Percentiles rank a stretch among this genome's conserved stretches.
Conservation (phyloP, 2,329 filamentous ascomycete genomes). For the Arthrocladium fulminans region DNA sequence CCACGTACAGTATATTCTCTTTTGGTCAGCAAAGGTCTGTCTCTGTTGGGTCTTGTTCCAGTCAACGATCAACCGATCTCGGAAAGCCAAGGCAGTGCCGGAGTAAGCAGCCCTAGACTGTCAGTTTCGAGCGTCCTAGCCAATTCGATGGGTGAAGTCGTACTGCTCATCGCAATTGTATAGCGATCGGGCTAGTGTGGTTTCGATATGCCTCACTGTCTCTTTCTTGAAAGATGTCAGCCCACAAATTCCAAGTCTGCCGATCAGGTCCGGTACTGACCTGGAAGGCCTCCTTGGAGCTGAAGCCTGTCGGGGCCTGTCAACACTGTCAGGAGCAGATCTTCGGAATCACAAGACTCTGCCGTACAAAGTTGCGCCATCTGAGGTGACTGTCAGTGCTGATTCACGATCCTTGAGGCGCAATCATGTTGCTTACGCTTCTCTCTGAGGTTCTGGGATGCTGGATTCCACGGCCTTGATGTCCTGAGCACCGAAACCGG, state of each 20-base stretch:
- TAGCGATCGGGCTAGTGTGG: slow-evolving; percentile 85
- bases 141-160: slow-evolving; percentile 15
- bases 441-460: slow-evolving; percentile 81
- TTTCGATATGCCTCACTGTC: slow-evolving; percentile 89
- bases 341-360: background rate
- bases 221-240: slow-evolving; percentile 52
- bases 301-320: slow-evolving; percentile 60
- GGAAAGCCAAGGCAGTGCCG: slow-evolving; percentile 82
- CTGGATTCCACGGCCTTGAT: slow-evolving; percentile 89
- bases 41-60: slow-evolving; percentile 98
- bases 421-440: slow-evolving; percentile 62
- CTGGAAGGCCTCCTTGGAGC: slow-evolving; percentile 69
- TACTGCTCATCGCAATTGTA: slow-evolving; percentile 92
- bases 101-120: slow-evolving; percentile 66
- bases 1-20: slow-evolving; percentile 75
- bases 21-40: slow-evolving; percentile 82
- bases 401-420: slow-evolving; percentile 19
- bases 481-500: slow-evolving; percentile 79
- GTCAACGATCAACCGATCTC: slow-evolving; percentile 83
- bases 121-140: background rate
- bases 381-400: slow-evolving; percentile 28
- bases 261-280: slow-evolving; percentile 27
- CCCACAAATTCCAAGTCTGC: background rate
- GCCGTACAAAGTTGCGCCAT: slow-evolving; percentile 44
- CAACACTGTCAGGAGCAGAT: slow-evolving; percentile 10